A percentile compares a stretch with the other conserved stretches of the same genome.
These are phyloP conservation scores for Cryptosporidium xiaoi DNA, from an alignment of 169 alveolate genomes.

Conservation along the genomic window DNA sequence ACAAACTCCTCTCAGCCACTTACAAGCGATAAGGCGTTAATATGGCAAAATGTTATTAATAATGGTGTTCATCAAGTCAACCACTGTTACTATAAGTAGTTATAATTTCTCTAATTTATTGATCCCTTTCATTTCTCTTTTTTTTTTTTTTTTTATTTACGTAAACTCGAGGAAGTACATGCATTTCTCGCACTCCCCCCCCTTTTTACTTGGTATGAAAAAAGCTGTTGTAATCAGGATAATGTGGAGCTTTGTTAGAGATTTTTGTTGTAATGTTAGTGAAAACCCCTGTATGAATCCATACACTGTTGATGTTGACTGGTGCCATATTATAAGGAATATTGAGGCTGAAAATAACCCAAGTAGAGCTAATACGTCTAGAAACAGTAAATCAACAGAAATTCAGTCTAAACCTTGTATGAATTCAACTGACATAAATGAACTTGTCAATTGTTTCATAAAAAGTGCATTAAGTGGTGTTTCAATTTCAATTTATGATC, in stretches of 20 bases:
- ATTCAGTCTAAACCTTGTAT: conserved; percentile 16
- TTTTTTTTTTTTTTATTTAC: conserved; percentile 22
- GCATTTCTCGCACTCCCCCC: background rate
- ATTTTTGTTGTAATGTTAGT: conserved; percentile 2
- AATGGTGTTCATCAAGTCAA: conserved; percentile 29
- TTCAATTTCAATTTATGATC: conserved; percentile 48
- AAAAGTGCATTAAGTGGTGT: conserved; percentile 66
- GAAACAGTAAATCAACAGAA: conserved; percentile 25
- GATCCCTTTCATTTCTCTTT: background rate
- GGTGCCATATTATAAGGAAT: conserved; percentile 17
- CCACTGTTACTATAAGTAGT: conserved; percentile 33
- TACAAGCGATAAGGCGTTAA: background rate
- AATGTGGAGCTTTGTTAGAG: conserved; percentile 64
- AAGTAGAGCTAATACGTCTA: conserved; percentile 12
- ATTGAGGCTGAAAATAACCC: background rate
- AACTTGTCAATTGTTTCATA: conserved; percentile 42
- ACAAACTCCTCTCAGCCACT: conserved; percentile 24
- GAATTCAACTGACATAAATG: conserved; percentile 43
- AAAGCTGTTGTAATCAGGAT: background rate
- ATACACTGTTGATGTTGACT: conserved; percentile 16
- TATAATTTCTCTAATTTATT: background rate
- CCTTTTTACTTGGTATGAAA: background rate
- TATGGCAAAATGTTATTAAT: conserved; percentile 45
- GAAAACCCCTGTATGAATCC: background rate
- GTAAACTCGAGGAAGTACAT: conserved; percentile 43